phyloP scores from a whole-genome alignment of 78 protist species.

The Cyanophora paradoxa region DNA sequence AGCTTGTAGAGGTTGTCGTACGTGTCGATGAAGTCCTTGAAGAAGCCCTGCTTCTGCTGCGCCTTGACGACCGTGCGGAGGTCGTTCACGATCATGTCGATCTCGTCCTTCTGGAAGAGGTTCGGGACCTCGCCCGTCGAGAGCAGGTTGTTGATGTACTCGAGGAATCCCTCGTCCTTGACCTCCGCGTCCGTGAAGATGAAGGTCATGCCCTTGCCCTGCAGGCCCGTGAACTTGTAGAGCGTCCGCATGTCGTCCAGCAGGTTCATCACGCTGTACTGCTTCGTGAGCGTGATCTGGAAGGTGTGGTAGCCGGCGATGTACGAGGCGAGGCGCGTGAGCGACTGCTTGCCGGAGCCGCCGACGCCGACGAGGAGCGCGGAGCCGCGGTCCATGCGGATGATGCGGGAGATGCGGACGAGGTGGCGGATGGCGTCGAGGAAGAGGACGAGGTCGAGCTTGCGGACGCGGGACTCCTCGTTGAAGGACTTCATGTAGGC shows the following conservation, averaged over 20 bases:
- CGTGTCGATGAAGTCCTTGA: slow-evolving; percentile 45
- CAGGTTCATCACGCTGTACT: slow-evolving; percentile 49
- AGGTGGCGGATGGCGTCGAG: slow-evolving; percentile 62
- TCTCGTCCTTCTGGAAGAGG: slow-evolving; percentile 63
- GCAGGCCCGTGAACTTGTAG: slow-evolving; percentile 59
- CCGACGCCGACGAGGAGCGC: slow-evolving; percentile 78
- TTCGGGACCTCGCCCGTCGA: slow-evolving; percentile 62
- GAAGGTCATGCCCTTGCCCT: slow-evolving; percentile 42
- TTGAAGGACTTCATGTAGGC: slow-evolving; percentile 43
- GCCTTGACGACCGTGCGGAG: background rate
- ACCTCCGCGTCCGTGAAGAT: slow-evolving; percentile 73
- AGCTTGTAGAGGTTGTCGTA: slow-evolving; percentile 52
- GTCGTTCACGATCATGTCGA: slow-evolving; percentile 39
- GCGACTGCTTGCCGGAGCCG: slow-evolving; percentile 71
- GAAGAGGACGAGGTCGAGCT: slow-evolving; percentile 70
- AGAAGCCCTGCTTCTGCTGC: slow-evolving; percentile 32
- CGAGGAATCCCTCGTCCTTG: slow-evolving; percentile 69
- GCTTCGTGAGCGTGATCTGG: slow-evolving; percentile 58
- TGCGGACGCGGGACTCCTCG: slow-evolving; percentile 35
- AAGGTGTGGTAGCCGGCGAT: slow-evolving; percentile 37
- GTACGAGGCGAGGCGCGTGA: slow-evolving; percentile 68
- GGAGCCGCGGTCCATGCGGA: slow-evolving; percentile 54
- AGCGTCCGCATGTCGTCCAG: slow-evolving; percentile 63
- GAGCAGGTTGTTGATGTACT: slow-evolving; percentile 71
- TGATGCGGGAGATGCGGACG: slow-evolving; percentile 57